These are phyloP conservation scores for Beauveria sp. DNA, from an alignment of 2,329 filamentous ascomycete species.

Conservation along the genomic window DNA sequence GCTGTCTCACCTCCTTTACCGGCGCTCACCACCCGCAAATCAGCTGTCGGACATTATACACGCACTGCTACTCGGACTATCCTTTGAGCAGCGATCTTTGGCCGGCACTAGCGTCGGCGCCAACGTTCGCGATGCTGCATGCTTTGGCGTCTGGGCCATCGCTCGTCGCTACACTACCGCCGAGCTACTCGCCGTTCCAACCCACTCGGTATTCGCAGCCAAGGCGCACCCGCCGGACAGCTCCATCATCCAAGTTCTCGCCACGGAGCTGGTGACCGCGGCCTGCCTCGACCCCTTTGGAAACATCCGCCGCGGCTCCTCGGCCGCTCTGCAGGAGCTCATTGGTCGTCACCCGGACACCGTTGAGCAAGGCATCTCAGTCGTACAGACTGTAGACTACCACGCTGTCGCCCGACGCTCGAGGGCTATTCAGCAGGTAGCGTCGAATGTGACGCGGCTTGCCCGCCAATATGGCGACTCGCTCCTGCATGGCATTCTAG, in stretches of 20 bases:
- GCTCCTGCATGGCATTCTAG: conserved; percentile 62
- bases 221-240: conserved; percentile 26
- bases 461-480: conserved; percentile 62
- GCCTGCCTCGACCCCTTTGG: conserved; percentile 84
- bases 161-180: conserved; percentile 76
- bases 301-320: conserved; percentile 87
- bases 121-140: conserved; percentile 90
- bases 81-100: conserved; percentile 81
- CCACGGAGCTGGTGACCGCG: conserved; percentile 70
- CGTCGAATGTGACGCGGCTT: conserved; percentile 59
- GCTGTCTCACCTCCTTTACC: conserved; percentile 77
- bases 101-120: conserved; percentile 80
- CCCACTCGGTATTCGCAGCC: conserved; percentile 35
- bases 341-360: conserved; percentile 88
- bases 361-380: conserved; percentile 69
- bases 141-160: conserved; percentile 91
- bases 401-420: conserved; percentile 84
- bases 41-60: conserved; percentile 69
- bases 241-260: conserved; percentile 67
- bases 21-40: conserved; percentile 65
- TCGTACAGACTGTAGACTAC: conserved; percentile 90
- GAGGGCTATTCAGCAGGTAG: conserved; percentile 72
- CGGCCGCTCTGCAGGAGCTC: conserved; percentile 87
- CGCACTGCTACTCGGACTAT: conserved; percentile 68
- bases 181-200: conserved; percentile 62